Percentiles rank a stretch among this genome's conserved stretches.
Evolutionary conservation across 495 filamentous ascomycete species (phyloP).

Genomic region (Hypomontagnella submonticulosa): DNA sequence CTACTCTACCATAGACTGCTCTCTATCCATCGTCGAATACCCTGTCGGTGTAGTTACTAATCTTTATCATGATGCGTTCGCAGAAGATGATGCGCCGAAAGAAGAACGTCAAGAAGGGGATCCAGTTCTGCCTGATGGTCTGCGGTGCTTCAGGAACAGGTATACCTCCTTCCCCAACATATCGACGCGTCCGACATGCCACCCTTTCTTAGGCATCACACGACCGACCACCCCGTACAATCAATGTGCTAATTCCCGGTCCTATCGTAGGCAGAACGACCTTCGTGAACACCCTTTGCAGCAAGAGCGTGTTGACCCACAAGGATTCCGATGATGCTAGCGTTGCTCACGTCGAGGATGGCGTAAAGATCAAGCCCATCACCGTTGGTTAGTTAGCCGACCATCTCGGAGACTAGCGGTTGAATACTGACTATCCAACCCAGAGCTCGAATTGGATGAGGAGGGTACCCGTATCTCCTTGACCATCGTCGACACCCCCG

Average conservation of each 20-base stretch:
- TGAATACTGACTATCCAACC: conserved; percentile 34
- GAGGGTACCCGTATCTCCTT: conserved; percentile 97
- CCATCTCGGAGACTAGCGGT: background rate
- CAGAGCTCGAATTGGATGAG: conserved; percentile 96
- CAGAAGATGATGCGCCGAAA: conserved; percentile 97
- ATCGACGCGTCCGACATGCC: conserved; percentile 27
- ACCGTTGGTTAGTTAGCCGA: conserved; percentile 81
- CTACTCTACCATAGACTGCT: conserved; percentile 22
- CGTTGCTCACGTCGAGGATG: conserved; percentile 92
- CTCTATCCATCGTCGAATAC: conserved; percentile 19
- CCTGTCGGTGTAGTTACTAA: conserved; percentile 44
- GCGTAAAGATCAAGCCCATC: conserved; percentile 96
- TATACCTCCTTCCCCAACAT: conserved; percentile 59
- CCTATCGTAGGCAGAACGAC: conserved; percentile 83
- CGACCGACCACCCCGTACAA: conserved; percentile 13
- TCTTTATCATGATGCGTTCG: conserved; percentile 48
- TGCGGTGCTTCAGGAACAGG: conserved; percentile 98
- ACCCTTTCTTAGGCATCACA: conserved; percentile 2
- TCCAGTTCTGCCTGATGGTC: conserved; percentile 99
- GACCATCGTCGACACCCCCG: conserved; percentile 98
- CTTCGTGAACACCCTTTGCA: conserved; percentile 99
- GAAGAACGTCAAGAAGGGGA: conserved; percentile 99
- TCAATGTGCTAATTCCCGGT: conserved; percentile 41
- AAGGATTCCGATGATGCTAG: conserved; percentile 91
- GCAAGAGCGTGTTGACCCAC: conserved; percentile 85